These are phyloP conservation scores for Arctium minus DNA, from an alignment of 129 eudicot genomes.

Conservation along the genomic window DNA sequence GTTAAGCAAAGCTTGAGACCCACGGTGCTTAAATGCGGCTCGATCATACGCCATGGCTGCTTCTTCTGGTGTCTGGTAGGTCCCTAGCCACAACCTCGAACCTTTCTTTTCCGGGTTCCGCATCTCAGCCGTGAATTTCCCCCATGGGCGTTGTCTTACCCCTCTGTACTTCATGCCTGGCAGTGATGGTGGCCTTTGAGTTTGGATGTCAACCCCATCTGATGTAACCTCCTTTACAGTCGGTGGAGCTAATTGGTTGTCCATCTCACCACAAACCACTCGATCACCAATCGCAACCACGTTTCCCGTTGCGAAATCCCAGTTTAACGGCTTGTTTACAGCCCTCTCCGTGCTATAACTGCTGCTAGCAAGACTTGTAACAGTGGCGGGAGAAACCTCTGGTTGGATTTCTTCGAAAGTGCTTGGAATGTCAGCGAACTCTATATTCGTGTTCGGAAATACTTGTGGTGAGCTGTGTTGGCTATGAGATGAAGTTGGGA, in stretches of 20 bases:
- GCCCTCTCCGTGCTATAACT: not conserved
- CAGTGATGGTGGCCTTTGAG: not conserved
- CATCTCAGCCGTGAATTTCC: constrained; percentile 30
- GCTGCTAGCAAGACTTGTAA: not conserved
- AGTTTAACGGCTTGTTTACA: not conserved
- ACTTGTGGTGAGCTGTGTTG: not conserved
- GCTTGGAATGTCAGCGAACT: not conserved
- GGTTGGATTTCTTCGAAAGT: not conserved
- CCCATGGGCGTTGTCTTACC: constrained; percentile 29
- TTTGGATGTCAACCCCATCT: not conserved
- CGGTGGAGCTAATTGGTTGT: not conserved
- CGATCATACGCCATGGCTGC: constrained; percentile 35
- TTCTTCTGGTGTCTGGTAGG: constrained; percentile 26
- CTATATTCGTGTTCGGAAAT: not conserved
- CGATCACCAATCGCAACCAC: not conserved
- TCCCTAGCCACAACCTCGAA: constrained; percentile 26
- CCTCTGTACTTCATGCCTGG: constrained; percentile 12
- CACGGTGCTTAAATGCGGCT: constrained; percentile 23
- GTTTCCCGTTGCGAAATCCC: not conserved
- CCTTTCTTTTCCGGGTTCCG: constrained; percentile 29
- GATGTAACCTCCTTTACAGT: not conserved
- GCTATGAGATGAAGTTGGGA: not conserved
- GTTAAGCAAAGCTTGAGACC: constrained; percentile 13
- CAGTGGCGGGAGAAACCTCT: not conserved
- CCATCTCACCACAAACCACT: not conserved